Percentiles rank a stretch among this genome's conserved stretches.
These are phyloP conservation scores for Dissophora globulifera DNA, from an alignment of 192 early-diverging fungal genomes.

Conservation along the genomic window DNA sequence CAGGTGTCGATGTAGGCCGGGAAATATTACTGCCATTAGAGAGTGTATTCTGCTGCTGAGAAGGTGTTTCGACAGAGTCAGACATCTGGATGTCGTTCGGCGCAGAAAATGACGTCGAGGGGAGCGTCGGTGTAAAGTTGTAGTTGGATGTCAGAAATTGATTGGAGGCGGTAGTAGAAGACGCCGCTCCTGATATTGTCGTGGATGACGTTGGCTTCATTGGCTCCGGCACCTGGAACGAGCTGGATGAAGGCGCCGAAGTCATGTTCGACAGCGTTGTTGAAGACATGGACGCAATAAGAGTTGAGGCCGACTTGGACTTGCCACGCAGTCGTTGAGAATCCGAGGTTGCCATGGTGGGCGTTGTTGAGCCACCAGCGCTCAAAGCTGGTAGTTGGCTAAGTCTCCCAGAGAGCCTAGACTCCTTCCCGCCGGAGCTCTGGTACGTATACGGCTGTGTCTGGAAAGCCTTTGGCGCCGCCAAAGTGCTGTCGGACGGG, in stretches of 20 bases:
- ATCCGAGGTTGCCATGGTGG: not conserved
- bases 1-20: not conserved
- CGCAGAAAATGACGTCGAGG: not conserved
- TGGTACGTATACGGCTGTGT: slow-evolving; percentile 1
- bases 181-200: not conserved
- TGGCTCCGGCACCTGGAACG: slow-evolving; percentile 15
- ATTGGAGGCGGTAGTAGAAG: not conserved
- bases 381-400: not conserved
- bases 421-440: slow-evolving; percentile 12
- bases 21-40: not conserved
- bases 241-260: slow-evolving; percentile 5
- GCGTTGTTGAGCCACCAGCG: not conserved
- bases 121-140: slow-evolving; percentile 5
- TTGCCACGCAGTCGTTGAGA: slow-evolving; percentile 14
- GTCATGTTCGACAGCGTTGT: slow-evolving; percentile 3
- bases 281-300: slow-evolving; percentile 20
- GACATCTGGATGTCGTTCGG: slow-evolving; percentile 2
- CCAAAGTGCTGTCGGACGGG: slow-evolving; percentile 1
- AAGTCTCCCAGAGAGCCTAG: slow-evolving; percentile 29
- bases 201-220: not conserved
- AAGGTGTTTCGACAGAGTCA: not conserved
- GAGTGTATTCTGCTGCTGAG: not conserved
- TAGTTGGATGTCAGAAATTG: not conserved
- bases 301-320: slow-evolving; percentile 18
- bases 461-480: slow-evolving; percentile 1